phyloP scores from a whole-genome alignment of 352 stramenopile genomes.

The Thraustotheca clavata region DNA sequence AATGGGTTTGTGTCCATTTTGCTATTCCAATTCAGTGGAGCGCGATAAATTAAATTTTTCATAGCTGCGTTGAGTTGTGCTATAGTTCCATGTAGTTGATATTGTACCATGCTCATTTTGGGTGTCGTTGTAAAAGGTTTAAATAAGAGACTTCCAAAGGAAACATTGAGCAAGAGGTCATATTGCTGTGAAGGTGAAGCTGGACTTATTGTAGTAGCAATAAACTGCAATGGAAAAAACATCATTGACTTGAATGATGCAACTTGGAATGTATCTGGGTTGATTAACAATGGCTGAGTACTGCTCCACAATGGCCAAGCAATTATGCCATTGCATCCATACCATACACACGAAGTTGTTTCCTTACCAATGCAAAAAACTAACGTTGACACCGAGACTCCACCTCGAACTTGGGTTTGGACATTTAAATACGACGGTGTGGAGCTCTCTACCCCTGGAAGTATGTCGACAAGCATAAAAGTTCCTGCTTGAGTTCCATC shows the following conservation, averaged over 20 bases:
- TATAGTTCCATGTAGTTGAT: slow-evolving; percentile 26
- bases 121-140: not conserved
- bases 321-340: slow-evolving; percentile 25
- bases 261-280: not conserved
- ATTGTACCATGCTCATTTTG: too few species aligned
- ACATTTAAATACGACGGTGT: slow-evolving; percentile 23
- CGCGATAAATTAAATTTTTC: slow-evolving; percentile 28
- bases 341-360: not conserved
- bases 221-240: not conserved
- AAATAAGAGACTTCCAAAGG: not conserved
- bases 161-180: not conserved
- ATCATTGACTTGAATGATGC: not conserved
- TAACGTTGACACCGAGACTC: not conserved
- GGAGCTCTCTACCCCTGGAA: slow-evolving; percentile 24
- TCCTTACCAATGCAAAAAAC: slow-evolving; percentile 1
- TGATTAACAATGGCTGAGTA: slow-evolving; percentile 22
- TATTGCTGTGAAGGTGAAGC: not conserved
- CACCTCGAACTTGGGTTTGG: not conserved
- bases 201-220: not conserved
- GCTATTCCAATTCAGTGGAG: slow-evolving; percentile 47
- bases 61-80: slow-evolving; percentile 24
- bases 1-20: slow-evolving; percentile 22
- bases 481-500: slow-evolving; percentile 42
- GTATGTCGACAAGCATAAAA: slow-evolving; percentile 29
- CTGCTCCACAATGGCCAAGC: slow-evolving; percentile 26